These are phyloP conservation scores for Capsicum pubescens DNA, from an alignment of 257 asterid genomes.

Conservation along the genomic window DNA sequence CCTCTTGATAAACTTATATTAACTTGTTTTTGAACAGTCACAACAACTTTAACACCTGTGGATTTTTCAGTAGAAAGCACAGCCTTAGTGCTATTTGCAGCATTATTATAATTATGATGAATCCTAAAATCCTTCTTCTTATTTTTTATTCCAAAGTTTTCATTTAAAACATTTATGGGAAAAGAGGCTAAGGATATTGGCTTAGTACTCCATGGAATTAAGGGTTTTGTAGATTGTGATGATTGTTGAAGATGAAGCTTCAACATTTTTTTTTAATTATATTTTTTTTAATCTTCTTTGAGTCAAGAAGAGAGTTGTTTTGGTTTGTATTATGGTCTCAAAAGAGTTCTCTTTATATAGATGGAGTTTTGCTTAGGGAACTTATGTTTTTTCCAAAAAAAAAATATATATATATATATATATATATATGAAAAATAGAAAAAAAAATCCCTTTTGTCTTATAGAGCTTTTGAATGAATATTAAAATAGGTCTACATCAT, in stretches of 20 bases:
- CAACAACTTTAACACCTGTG: slow-evolving; percentile 43
- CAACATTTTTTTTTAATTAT: not conserved
- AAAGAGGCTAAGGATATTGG: not conserved
- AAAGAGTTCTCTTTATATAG: slow-evolving; percentile 19
- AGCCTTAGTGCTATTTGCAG: slow-evolving; percentile 40
- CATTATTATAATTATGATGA: not conserved
- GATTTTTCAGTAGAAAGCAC: slow-evolving; percentile 32
- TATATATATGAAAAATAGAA: too few relatives aligned
- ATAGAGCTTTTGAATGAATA: too few relatives aligned
- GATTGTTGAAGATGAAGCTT: slow-evolving; percentile 20
- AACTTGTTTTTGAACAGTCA: slow-evolving; percentile 50
- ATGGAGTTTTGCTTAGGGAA: not conserved
- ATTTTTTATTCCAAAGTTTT: not conserved
- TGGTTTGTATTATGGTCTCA: slow-evolving; percentile 12
- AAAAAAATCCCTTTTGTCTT: too few relatives aligned
- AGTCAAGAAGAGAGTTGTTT: not conserved
- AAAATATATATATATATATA: too few relatives aligned
- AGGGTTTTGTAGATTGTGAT: not conserved
- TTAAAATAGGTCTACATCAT: too few relatives aligned
- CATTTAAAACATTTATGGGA: not conserved
- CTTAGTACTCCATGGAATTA: slow-evolving; percentile 12
- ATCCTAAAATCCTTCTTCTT: not conserved
- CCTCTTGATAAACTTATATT: slow-evolving; percentile 20
- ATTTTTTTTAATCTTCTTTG: not conserved
- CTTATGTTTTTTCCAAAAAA: too few relatives aligned